Base-by-base conservation (phyloP, 2,329 filamentous ascomycete species). In the Botrytis squamosa region DNA sequence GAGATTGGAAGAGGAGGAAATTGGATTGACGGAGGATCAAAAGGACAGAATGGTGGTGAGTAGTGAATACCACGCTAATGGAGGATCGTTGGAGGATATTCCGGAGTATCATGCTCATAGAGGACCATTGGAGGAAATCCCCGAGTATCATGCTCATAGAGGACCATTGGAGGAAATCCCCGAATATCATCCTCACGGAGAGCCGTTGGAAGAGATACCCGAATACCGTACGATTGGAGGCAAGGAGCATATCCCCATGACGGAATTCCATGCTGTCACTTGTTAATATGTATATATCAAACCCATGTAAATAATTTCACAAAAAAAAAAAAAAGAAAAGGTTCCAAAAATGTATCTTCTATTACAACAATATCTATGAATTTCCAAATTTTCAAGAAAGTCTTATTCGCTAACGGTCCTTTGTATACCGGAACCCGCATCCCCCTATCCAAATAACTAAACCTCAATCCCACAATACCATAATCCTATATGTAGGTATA, bases 1-100 rank as follows among this genome's bases (percentile, higher is more conserved):
- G 22, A 57, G 38, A 14, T 14, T 69, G 20, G 66, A 69, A 2
- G 66, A 69, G 18, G 66, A 69, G 36, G 66, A 69, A 52, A 69
- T 69, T 29, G n/a, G 66, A 12, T 57, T 69, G 66, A 69, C 66
- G 16, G 49, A 57, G 49, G 49, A 44, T n/a, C n/a, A 57, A 69
- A 69, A 42, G 36, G 49, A 16, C 22, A 20, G n/a, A 38, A 42
- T 33, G 20, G 66, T 42, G n/a, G 22, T 42, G 18, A 69, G 36
- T 22, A 57, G 49, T 33, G 29, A 66, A 16, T 49, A 66, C 25
- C 44, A 66, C n/a, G 44, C 16, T 2, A 16, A 57, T 57, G 44
- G 4, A 9, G 64, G 42, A 49, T 44, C 22, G 12, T 10, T 66
- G 20, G 63, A 44, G 7, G 38, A 64, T 20, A 64, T 22, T 64